Conservation (phyloP, 495 filamentous ascomycete genomes). For the Trichoderma erinaceum region DNA sequence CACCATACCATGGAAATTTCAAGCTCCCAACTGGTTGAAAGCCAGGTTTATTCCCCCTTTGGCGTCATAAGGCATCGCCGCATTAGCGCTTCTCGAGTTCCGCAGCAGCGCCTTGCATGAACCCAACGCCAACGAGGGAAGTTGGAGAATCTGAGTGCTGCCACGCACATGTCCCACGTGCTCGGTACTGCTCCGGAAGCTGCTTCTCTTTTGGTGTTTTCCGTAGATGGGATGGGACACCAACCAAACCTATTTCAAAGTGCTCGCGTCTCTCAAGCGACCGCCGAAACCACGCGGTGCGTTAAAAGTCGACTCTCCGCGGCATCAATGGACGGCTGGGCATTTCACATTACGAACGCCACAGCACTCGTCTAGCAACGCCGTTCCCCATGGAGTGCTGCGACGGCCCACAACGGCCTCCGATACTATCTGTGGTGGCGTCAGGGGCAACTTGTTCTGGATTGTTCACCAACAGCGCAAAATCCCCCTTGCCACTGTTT, state of each 20-base stretch:
- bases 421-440: constrained; percentile 3
- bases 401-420: not conserved
- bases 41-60: not conserved
- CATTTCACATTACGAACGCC: not conserved
- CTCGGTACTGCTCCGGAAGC: constrained; percentile 4
- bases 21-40: not conserved
- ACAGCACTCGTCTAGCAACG: not conserved
- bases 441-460: not conserved
- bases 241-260: no score
- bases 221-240: no score
- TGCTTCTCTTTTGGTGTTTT: not conserved
- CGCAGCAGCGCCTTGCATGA: not conserved
- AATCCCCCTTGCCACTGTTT: not conserved
- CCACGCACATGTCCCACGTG: not conserved
- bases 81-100: not conserved
- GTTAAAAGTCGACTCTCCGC: not conserved
- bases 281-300: no score
- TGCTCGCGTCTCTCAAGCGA: no score
- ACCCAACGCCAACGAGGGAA: not conserved
- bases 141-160: not conserved
- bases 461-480: not conserved
- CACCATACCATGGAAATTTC: not conserved
- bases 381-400: not conserved
- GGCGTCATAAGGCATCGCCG: not conserved
- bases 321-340: not conserved